Conservation (phyloP, 108 stramenopile genomes). For the Halocafeteria seosinensis region DNA sequence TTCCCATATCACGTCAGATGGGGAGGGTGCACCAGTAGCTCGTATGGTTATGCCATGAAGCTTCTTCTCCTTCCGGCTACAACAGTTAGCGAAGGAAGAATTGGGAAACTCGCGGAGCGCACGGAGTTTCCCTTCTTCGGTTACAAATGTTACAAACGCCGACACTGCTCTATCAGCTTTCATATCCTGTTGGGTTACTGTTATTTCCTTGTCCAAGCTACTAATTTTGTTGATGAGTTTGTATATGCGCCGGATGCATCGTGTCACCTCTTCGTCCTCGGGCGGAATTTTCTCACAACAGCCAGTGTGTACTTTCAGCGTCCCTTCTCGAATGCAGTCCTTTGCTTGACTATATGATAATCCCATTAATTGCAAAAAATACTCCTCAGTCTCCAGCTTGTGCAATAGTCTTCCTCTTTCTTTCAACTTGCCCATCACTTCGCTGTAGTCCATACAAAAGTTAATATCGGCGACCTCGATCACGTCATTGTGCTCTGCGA, state of each 20-base stretch:
- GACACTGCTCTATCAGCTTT: background rate
- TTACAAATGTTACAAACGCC: slow-evolving; percentile 17
- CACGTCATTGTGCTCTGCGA: background rate
- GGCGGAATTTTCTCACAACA: too few relatives aligned
- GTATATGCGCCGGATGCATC: background rate
- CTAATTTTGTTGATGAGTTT: background rate
- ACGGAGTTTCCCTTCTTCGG: background rate
- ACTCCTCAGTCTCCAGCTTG: too few relatives aligned
- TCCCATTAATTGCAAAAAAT: too few relatives aligned
- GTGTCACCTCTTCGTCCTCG: too few relatives aligned
- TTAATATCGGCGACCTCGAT: background rate
- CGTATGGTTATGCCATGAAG: slow-evolving; percentile 7
- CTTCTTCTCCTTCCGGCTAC: background rate
- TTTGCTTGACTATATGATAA: too few relatives aligned
- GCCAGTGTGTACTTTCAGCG: too few relatives aligned
- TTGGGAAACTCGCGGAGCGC: slow-evolving; percentile 3
- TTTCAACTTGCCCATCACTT: background rate
- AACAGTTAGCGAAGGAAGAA: background rate
- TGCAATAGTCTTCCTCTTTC: background rate
- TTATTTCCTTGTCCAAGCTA: background rate
- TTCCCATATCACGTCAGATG: slow-evolving; percentile 35
- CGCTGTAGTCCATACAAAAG: background rate
- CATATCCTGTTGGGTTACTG: background rate
- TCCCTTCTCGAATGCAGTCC: too few relatives aligned
- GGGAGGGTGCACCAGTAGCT: slow-evolving; percentile 26